Base-by-base conservation (phyloP, 768 basidiomycete genomes). In the Tricholoma hemisulphureum region DNA sequence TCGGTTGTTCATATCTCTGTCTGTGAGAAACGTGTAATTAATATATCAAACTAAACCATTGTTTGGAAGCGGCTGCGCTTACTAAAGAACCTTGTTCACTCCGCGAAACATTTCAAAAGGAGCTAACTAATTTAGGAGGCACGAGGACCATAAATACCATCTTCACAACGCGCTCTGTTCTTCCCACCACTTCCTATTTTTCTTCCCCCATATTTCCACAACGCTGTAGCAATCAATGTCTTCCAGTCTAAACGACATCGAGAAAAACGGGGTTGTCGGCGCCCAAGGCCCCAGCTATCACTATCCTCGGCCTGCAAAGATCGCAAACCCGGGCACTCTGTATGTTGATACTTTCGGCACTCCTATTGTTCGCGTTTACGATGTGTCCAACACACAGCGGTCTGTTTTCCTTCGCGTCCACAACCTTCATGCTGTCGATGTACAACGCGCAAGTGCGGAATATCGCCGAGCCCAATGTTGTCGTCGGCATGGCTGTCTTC, bases 401-500 rank as follows among this genome's bases (percentile, higher is more conserved):
- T 20, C 77, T 93, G 35, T 88, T 89, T 69, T 86, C 88, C 35
- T 93, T 93, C 75, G 91, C 92, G 18, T 87, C 88, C 3, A 91
- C 92, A 10, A 92, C 90, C 0, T 79, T 93, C 65, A 85, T 93
- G 55, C 76, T 92, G 31, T 92, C 89, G 4, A 61, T 93, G 60
- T 89, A 81, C 80, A 93, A 93, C 66, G 74, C 83, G 26, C 70
- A 78, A 16, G 79, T 82, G 1, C 80, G 85, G n/a, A 66, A 72
- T 21, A 76, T 92, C 61, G 60, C 65, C 16, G 64, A 67, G 5
- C 85, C 89, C 37, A 92, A 93, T 57, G 82, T 85, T 26, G 84
- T 93, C 49, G 80, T 93, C 50, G 94, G 92, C 51, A 93, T 95
- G 92, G 91, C 92, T 23, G 67, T 91, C 62, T 89, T 86, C 72